These are phyloP conservation scores for Baorangia bicolor DNA, from an alignment of 768 basidiomycete species.

Conservation along the genomic window DNA sequence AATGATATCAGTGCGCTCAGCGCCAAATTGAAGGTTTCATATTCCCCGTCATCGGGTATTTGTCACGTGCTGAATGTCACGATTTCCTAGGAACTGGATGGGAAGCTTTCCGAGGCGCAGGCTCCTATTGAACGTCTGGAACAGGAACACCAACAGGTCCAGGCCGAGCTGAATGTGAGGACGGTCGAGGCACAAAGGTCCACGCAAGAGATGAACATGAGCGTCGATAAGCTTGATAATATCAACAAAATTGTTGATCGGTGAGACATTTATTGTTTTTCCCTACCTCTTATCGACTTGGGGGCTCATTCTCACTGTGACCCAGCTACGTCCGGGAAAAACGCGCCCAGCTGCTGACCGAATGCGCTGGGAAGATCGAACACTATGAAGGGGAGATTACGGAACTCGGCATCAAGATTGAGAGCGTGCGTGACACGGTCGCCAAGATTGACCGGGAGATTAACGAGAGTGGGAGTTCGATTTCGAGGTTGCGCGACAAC, in stretches of 20 bases:
- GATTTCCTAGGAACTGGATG: constrained; percentile 56
- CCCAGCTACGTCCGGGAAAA: constrained; percentile 75
- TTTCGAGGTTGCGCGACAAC: constrained; percentile 80
- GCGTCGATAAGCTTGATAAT: constrained; percentile 57
- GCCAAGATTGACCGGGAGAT: constrained; percentile 73
- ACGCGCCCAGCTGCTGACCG: constrained; percentile 56
- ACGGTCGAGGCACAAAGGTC: constrained; percentile 51
- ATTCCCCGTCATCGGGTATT: not conserved
- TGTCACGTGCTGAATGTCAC: not conserved
- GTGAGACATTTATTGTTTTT: constrained; percentile 37
- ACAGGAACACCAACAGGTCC: constrained; percentile 47
- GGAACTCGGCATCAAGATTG: constrained; percentile 40
- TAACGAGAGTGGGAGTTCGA: constrained; percentile 66
- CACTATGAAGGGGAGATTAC: constrained; percentile 46
- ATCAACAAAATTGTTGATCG: constrained; percentile 65
- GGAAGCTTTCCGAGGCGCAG: constrained; percentile 56
- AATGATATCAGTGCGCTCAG: constrained; percentile 49
- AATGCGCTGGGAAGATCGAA: constrained; percentile 55
- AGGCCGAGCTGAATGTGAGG: constrained; percentile 49
- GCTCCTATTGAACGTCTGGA: constrained; percentile 66
- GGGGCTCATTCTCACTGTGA: not conserved
- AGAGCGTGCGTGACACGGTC: constrained; percentile 44
- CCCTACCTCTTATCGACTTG: not conserved
- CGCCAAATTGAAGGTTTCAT: constrained; percentile 50
- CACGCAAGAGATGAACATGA: constrained; percentile 65